phyloP scores from a whole-genome alignment of 768 basidiomycete species.

The Hebeloma cylindrosporum region DNA sequence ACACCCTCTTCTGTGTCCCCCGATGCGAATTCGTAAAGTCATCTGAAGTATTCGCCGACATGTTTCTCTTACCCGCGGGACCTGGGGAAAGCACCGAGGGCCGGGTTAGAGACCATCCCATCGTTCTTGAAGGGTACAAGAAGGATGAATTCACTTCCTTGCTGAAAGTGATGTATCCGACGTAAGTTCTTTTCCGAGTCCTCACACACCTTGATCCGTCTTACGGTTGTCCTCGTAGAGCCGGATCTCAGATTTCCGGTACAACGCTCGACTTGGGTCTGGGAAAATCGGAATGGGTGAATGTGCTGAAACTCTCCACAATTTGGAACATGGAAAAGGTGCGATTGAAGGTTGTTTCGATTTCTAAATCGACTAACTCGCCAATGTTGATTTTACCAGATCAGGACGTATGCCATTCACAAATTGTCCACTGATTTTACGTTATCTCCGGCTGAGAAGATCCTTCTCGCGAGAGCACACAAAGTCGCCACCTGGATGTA shows the following conservation, averaged over 20 bases:
- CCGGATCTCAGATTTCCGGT: conserved; percentile 5
- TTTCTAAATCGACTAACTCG: background rate
- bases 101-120: conserved; percentile 8
- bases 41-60: conserved; percentile 14
- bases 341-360: background rate
- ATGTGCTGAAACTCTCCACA: conserved; percentile 12
- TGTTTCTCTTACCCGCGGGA: conserved; percentile 5
- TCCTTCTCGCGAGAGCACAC: conserved; percentile 8
- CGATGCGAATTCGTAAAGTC: conserved; percentile 8
- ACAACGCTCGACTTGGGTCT: conserved; percentile 4
- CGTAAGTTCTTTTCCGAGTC: background rate
- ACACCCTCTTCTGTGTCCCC: conserved; percentile 4
- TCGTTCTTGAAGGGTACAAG: conserved; percentile 10
- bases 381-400: background rate
- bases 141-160: conserved; percentile 9
- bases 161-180: conserved; percentile 13
- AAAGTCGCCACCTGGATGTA: conserved; percentile 6
- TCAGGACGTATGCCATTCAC: conserved; percentile 12
- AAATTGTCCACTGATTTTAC: conserved; percentile 4
- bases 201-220: background rate
- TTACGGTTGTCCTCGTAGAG: conserved; percentile 3
- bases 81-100: background rate
- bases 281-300: conserved; percentile 10
- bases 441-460: conserved; percentile 8
- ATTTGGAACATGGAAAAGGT: conserved; percentile 11